phyloP scores from a whole-genome alignment of 768 basidiomycete genomes.

The Calocybe gangraenosa region DNA sequence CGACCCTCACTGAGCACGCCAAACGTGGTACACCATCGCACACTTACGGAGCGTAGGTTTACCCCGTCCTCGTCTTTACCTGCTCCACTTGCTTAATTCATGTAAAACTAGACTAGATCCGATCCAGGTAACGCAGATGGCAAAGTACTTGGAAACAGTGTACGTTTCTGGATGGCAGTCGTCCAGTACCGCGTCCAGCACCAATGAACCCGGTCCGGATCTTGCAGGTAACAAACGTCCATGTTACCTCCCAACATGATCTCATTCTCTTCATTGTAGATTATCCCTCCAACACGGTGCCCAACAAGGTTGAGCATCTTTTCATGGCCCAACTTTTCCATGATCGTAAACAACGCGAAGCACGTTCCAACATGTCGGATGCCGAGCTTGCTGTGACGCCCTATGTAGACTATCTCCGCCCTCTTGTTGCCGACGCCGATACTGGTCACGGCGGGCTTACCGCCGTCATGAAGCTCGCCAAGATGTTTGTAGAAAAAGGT shows the following conservation, averaged over 20 bases:
- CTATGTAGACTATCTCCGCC: slow-evolving; percentile 84
- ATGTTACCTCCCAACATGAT: not conserved
- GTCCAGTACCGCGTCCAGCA: slow-evolving; percentile 88
- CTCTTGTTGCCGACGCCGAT: slow-evolving; percentile 95
- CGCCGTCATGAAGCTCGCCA: slow-evolving; percentile 98
- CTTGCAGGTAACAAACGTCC: slow-evolving; percentile 90
- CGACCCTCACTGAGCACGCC: slow-evolving; percentile 70
- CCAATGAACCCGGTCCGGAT: slow-evolving; percentile 97
- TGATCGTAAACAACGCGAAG: slow-evolving; percentile 93
- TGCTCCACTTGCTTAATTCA: not conserved
- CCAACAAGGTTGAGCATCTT: slow-evolving; percentile 97
- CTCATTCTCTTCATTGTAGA: slow-evolving; percentile 44
- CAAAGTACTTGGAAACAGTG: slow-evolving; percentile 95
- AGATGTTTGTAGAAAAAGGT: slow-evolving; percentile 98
- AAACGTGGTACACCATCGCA: slow-evolving; percentile 79
- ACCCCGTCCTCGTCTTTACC: not conserved
- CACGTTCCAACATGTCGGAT: slow-evolving; percentile 65
- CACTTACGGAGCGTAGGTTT: slow-evolving; percentile 96
- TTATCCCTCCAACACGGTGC: slow-evolving; percentile 98
- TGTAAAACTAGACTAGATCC: slow-evolving; percentile 78
- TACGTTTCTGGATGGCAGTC: slow-evolving; percentile 98
- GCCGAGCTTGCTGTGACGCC: slow-evolving; percentile 69
- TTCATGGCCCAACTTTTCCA: slow-evolving; percentile 99
- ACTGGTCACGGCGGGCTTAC: slow-evolving; percentile 97
- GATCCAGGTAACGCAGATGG: slow-evolving; percentile 99